A percentile compares a stretch with the other conserved stretches of the same genome.
phyloP scores from a whole-genome alignment of 208 protist genomes.

The Wallacemonas rigidus region DNA sequence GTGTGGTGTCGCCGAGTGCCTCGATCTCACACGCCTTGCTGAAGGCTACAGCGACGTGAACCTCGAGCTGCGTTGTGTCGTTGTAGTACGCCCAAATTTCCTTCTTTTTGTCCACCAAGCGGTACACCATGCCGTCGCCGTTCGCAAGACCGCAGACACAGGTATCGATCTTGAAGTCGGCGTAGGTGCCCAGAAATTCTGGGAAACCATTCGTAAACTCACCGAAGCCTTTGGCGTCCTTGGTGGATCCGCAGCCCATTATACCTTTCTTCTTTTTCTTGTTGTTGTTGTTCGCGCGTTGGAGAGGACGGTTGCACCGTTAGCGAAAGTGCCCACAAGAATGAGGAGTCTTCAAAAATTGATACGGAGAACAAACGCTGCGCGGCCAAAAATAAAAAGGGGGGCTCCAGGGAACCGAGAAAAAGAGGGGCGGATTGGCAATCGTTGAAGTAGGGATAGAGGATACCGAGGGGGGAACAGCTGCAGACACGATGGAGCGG shows the following conservation, averaged over 20 bases:
- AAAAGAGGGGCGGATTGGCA: no score
- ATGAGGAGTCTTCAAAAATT: no score
- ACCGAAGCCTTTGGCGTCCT: slow-evolving; percentile 21
- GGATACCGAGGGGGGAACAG: no score
- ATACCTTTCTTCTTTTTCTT: background rate
- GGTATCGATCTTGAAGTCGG: slow-evolving; percentile 73
- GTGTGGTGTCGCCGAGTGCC: slow-evolving; percentile 67
- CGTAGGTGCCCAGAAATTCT: slow-evolving; percentile 68
- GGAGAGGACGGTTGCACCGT: no score
- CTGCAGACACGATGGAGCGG: no score
- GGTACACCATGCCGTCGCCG: slow-evolving; percentile 84
- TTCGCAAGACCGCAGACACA: slow-evolving; percentile 73
- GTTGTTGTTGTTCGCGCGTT: no score
- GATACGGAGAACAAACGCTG: no score
- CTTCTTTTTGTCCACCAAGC: slow-evolving; percentile 80
- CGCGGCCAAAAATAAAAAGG: no score
- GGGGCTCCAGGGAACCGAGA: no score
- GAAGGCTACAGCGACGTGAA: slow-evolving; percentile 80
- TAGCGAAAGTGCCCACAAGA: no score
- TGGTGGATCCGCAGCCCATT: slow-evolving; percentile 82
- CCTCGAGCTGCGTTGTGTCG: slow-evolving; percentile 84
- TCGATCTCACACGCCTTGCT: slow-evolving; percentile 75
- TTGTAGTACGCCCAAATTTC: slow-evolving; percentile 91
- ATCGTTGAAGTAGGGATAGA: no score
- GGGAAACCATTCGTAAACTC: slow-evolving; percentile 73